Percentiles rank a stretch among this genome's conserved stretches.
These are phyloP conservation scores for Onygena corvina DNA, from an alignment of 2,329 filamentous ascomycete species.

Conservation along the genomic window DNA sequence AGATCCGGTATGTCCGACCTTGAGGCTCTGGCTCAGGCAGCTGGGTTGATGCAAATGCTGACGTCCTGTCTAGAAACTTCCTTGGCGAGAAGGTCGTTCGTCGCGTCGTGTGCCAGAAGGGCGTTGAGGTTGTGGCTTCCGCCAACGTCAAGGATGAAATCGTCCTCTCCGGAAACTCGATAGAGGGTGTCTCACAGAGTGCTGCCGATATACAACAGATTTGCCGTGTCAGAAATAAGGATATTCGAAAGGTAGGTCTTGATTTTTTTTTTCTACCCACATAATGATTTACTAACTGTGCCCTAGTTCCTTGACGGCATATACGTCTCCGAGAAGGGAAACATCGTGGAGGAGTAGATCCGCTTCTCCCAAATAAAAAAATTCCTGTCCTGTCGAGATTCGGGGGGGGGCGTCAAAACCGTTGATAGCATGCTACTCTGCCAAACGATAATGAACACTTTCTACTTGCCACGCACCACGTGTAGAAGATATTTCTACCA, in stretches of 20 bases:
- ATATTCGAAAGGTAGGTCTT: conserved; percentile 83
- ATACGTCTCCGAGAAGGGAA: conserved; percentile 98
- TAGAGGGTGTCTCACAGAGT: conserved; percentile 95
- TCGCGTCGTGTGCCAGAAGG: conserved; percentile 73
- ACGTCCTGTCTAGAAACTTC: conserved; percentile 62
- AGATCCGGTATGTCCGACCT: conserved; percentile 67
- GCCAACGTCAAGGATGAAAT: conserved; percentile 97
- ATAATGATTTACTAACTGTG: not conserved
- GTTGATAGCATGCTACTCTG: conserved; percentile 4
- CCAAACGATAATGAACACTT: conserved; percentile 8
- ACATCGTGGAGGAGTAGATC: conserved; percentile 51
- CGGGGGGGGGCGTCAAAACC: conserved; percentile 4
- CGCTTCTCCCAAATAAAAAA: not conserved
- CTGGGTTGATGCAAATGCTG: not conserved
- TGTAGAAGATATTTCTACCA: not conserved
- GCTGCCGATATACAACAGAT: conserved; percentile 99
- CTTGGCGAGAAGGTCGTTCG: conserved; percentile 99
- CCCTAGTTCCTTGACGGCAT: conserved; percentile 97
- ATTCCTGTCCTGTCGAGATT: conserved; percentile 1
- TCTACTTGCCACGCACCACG: not conserved
- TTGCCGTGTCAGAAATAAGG: conserved; percentile 99
- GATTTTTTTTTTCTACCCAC: not conserved
- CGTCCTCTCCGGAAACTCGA: conserved; percentile 78
- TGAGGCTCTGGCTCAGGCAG: not conserved
- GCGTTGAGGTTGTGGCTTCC: conserved; percentile 83